phyloP scores from a whole-genome alignment of 192 early-diverging fungal genomes.

The Lunasporangiospora selenospora region DNA sequence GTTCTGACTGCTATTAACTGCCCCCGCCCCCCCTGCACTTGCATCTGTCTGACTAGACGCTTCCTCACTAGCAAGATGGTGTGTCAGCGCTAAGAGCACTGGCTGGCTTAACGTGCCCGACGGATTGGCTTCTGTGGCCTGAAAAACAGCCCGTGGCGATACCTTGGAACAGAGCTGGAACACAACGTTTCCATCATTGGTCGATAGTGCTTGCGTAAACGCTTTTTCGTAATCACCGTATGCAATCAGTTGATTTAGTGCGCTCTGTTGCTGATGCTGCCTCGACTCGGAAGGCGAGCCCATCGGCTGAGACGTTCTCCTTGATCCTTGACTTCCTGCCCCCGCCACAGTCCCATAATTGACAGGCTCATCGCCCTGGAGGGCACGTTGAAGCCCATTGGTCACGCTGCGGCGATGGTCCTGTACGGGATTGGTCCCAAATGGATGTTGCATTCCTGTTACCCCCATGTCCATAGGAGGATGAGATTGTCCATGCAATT shows the following conservation, averaged over 20 bases:
- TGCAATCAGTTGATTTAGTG: slow-evolving; percentile 33
- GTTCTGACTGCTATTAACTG: slow-evolving; percentile 28
- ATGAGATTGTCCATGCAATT: slow-evolving; percentile 8
- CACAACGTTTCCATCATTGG: slow-evolving; percentile 39
- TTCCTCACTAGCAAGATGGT: slow-evolving; percentile 46
- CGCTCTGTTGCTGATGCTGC: slow-evolving; percentile 18
- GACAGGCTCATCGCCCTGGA: slow-evolving; percentile 30
- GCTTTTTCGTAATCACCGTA: slow-evolving; percentile 39
- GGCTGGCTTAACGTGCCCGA: slow-evolving; percentile 45
- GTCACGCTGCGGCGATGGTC: slow-evolving; percentile 20
- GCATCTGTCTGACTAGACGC: slow-evolving; percentile 8
- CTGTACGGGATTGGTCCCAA: no score
- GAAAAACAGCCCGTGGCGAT: slow-evolving; percentile 45
- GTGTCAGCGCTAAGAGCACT: slow-evolving; percentile 51
- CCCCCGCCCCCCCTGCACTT: slow-evolving; percentile 16
- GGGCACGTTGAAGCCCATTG: slow-evolving; percentile 36
- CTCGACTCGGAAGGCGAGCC: slow-evolving; percentile 26
- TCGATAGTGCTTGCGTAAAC: slow-evolving; percentile 49
- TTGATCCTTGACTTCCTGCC: slow-evolving; percentile 26
- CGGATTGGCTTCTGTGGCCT: slow-evolving; percentile 15
- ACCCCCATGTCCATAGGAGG: slow-evolving; percentile 17
- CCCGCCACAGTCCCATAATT: slow-evolving; percentile 8
- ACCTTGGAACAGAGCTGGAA: slow-evolving; percentile 48
- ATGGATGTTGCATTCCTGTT: no score
- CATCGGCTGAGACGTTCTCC: slow-evolving; percentile 35